A percentile compares a stretch with the other conserved stretches of the same genome.
Conservation (phyloP, 176 grass and related monocot genomes). For the Hordeum marinum region DNA sequence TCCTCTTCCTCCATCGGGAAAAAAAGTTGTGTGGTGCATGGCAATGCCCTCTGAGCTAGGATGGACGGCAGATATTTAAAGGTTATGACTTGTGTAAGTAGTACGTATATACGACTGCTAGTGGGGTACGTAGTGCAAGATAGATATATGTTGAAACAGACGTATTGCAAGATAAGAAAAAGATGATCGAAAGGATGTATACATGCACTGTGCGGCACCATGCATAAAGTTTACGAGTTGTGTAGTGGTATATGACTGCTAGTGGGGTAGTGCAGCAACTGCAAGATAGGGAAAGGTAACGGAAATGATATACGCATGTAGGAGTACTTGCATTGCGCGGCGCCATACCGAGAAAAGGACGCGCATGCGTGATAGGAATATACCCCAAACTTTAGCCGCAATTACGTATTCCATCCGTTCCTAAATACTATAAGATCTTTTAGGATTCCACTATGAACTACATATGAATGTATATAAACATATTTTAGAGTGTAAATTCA, state of each 20-base stretch:
- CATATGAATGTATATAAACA: too few relatives aligned
- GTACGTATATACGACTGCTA: not conserved
- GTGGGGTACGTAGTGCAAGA: not conserved
- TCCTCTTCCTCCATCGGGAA: not conserved
- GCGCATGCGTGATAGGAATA: not conserved
- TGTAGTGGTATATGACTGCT: not conserved
- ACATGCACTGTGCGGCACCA: not conserved
- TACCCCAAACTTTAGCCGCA: not conserved
- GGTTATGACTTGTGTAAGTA: not conserved
- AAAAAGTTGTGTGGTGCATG: not conserved
- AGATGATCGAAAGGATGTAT: not conserved
- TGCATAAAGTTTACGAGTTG: not conserved
- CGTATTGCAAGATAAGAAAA: not conserved
- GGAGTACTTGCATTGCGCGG: not conserved
- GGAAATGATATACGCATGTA: not conserved
- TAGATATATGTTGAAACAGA: not conserved
- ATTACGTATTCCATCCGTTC: too few relatives aligned
- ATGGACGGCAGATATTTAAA: not conserved
- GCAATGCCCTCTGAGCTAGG: not conserved
- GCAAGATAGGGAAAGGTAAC: not conserved
- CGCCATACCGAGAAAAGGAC: not conserved
- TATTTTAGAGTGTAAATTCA: too few relatives aligned
- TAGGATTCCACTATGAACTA: too few relatives aligned
- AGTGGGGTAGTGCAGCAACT: not conserved
- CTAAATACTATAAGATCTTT: too few relatives aligned